Base-by-base conservation (phyloP, 108 stramenopile genomes). In the Nitzschia inconspicua region DNA sequence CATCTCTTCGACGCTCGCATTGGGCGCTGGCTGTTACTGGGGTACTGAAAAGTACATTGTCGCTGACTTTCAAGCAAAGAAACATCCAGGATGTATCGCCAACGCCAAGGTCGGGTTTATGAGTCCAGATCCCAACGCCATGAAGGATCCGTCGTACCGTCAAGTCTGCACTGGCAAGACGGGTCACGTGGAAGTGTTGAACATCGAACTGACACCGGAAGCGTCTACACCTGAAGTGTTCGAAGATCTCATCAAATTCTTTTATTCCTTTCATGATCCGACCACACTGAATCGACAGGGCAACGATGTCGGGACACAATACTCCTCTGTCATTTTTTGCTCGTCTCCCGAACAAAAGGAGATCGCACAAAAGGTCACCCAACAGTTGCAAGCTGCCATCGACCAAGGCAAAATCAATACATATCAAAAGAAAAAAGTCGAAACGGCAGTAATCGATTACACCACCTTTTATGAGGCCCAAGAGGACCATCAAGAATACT, bases 241-340 rank as follows among this genome's bases (percentile, higher is more conserved):
- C 46, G 88, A 88, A 57, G 79, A 86, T 22, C 63, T 96, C 44
- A 73, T 90, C 24, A 48, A 61, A 13, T 89, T 94, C 66, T 94
- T 96, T 73, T 96, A 78, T 65, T 40, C 46, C 39, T 91, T 91
- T 71, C 89, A 91, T 47, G 89, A 95, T 66, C 95, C 95, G 16
- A 94, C 91, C 5, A 93, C 90, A 32, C 34, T 66, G 57, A 80
- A 97, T 69, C 72, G 85, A 16, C 96, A 97, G 70, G 91, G 92
- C n/a, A 85, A 88, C 43, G 96, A 97, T 77, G 37, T 48, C 10
- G 96, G 96, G 3, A 80, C 84, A 3, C 96, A 97, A 60, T 97
- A 97, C 62, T 78, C 83, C 23, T 73, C 72, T 25, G 82, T 52
- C 9, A 78, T 97, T 14, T 97, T 91, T 76, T 62, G 34, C 35